Conservation (phyloP, 2,329 filamentous ascomycete species). For the Chaetoscypha palmicola region DNA sequence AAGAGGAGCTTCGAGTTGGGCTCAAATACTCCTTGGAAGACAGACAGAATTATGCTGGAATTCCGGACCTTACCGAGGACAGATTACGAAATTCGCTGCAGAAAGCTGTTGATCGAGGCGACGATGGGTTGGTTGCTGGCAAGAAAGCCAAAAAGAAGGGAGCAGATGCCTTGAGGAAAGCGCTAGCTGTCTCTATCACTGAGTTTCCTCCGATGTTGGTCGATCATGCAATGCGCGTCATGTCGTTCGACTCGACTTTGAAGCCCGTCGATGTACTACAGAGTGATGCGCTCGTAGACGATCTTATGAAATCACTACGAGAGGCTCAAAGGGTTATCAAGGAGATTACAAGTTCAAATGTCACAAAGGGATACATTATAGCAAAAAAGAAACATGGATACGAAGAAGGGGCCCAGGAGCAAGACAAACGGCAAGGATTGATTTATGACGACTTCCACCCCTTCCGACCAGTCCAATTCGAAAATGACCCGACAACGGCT, state of each 20-base stretch:
- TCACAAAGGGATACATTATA: conserved; percentile 78
- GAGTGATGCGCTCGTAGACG: conserved; percentile 55
- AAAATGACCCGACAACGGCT: conserved; percentile 54
- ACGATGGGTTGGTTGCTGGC: conserved; percentile 39
- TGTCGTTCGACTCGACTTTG: conserved; percentile 60
- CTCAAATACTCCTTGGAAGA: conserved; percentile 72
- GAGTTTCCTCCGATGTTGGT: conserved; percentile 84
- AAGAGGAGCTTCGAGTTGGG: conserved; percentile 74
- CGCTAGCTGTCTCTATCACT: conserved; percentile 74
- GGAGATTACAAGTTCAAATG: conserved; percentile 57
- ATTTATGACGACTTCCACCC: conserved; percentile 96
- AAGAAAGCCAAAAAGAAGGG: conserved; percentile 70
- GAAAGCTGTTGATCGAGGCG: conserved; percentile 54
- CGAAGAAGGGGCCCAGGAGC: conserved; percentile 32
- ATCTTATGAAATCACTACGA: conserved; percentile 60
- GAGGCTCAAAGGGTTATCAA: conserved; percentile 65
- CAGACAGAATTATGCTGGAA: conserved; percentile 73
- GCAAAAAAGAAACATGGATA: conserved; percentile 50
- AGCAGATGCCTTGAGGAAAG: conserved; percentile 70
- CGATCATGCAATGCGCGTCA: conserved; percentile 72
- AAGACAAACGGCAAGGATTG: conserved; percentile 37
- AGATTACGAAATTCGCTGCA: conserved; percentile 63
- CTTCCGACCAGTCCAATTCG: conserved; percentile 76
- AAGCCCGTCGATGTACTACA: conserved; percentile 65
- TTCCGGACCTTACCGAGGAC: conserved; percentile 68